Base-by-base conservation (phyloP, 179 eudicot genomes). In the Carnegiea gigantea region DNA sequence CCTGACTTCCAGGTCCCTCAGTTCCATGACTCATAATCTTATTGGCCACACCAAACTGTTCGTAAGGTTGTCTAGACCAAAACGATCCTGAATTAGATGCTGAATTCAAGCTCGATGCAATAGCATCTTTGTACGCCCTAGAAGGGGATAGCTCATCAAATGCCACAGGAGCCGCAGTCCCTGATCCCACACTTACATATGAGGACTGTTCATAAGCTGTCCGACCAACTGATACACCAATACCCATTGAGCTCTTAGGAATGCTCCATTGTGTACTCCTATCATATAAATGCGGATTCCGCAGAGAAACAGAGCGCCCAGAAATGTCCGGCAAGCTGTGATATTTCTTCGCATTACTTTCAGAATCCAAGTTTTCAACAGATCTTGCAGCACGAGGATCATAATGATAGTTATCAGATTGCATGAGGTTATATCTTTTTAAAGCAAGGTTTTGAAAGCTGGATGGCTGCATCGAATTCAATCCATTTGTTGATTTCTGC, bases 271-370 rank as follows among this genome's bases (percentile, higher is more conserved):
- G 90, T 30, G 88, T 59, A 82, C 77, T 88, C 80, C 86, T 86
- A 79, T 84, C 88, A 51, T 91, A 87, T n/a, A 81, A 62, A 82
- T 83, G 86, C 21, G 86, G 78, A 60, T 88, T 86, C 28, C 87
- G 87, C 5, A 83, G 80, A 65, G 97, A 92, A 85, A 90, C 82
- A 73, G 91, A 82, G 44, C 86, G 91, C 26, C 93, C 93, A 24
- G 98, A 96, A 77, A 94, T 95, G 79, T 93, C 97, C 26, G 99
- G 99, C 86, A 85, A 82, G 86, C 99, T 96, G 86, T 94, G 90
- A 82, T 91, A 96, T 84, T 95, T 93, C 86, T 96, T 96, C 62
- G 83, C 73, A 77, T 87, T 79, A 57, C 75, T 89, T 73, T 86
- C 38, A 17, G 80, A 43, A 73, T 72, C 44, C 76, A 43, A 75